Base-by-base conservation (phyloP, 305 asterid species). In the Fraxinus nigra region DNA sequence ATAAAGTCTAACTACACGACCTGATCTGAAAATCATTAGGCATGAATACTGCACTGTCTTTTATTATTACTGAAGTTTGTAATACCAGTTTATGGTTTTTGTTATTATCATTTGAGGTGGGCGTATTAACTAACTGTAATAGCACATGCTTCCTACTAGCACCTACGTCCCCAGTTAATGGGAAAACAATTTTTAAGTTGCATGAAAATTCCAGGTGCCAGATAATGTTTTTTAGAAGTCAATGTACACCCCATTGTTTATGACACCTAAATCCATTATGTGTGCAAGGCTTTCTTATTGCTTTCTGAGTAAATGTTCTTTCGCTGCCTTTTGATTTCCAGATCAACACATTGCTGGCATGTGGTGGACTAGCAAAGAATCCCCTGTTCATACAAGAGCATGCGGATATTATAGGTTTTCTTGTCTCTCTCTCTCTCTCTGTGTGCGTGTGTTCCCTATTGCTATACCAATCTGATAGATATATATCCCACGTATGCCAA, bases 361-460 rank as follows among this genome's bases (percentile, higher is more conserved):
- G 95, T 80, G 99, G 98, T 73, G 99, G 99, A 63, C 97, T 96
- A 84, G 82, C 95, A 30, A 96, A 95, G 87, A 96, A 96, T 84
- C 82, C 86, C 13, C 67, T 96, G 88, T 94, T 90, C 87, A 86
- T 96, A 83, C 99, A 96, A 88, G 98, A 96, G 91, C 97, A 94
- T 81, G 98, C 97, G 3, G 93, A 96, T 91, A 92, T 96, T 79
- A 92, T 84, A 82, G 99, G 99, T 93, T 61, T 84, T 80, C 89
- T 78, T 83, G 40, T 82, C 88, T 73, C 79, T 80, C 88, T 82
- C 83, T 63, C 48, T 72, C 76, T 33, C 20, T 54, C 22, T 65
- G 0, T 30, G 0, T 43, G 7, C 72, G 32, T 5, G 24, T 20
- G 38, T 59, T 30, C 37, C 35, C 37, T 65, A 3, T 9, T 11